Base-by-base conservation (phyloP, 768 basidiomycete species). In the Lentinus brumalis region DNA sequence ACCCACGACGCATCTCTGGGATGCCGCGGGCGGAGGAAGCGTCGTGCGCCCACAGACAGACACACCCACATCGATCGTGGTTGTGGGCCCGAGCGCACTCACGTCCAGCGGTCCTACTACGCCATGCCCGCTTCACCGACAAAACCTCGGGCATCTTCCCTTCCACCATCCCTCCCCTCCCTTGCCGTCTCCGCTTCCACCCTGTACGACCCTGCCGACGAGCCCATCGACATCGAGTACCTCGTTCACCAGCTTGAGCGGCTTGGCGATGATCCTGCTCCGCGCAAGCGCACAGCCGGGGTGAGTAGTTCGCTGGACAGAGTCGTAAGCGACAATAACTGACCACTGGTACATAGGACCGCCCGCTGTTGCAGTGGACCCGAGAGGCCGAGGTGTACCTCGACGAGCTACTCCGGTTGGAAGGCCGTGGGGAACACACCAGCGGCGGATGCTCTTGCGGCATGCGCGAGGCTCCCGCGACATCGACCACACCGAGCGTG, bases 401-500 rank as follows among this genome's bases (percentile, higher is more conserved):
- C 10, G 50, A n/a, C 2, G 61, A 62, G 45, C 32, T 62, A 6
- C 31, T 57, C 18, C 52, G 56, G 9, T 44, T 52, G 1, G 61
- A 62, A 15, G 61, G 61, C 5, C 50, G 50, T 1, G 42, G 52
- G 10, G 56, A 50, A 3, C 39, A 38, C 56, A 44, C 15, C 6
- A 8, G 38, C 38, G 14, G 3, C 18, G 14, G 6, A 7, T 58
- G 56, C 21, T 38, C 61, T 11, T 41, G 39, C 32, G 8, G 39
- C 3, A 18, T 1, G 5, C n/a, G n/a, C n/a, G n/a, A n/a, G n/a
- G n/a, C n/a, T n/a, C n/a, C n/a, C n/a, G n/a, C n/a, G n/a, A n/a
- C n/a, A n/a, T n/a, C n/a, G n/a, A n/a, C n/a, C n/a, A n/a, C n/a
- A n/a, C n/a, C n/a, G n/a, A 26, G 10, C 32, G 32, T 5, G 5